phyloP scores from a whole-genome alignment of 495 filamentous ascomycete species.

The Penicillium paxilli region DNA sequence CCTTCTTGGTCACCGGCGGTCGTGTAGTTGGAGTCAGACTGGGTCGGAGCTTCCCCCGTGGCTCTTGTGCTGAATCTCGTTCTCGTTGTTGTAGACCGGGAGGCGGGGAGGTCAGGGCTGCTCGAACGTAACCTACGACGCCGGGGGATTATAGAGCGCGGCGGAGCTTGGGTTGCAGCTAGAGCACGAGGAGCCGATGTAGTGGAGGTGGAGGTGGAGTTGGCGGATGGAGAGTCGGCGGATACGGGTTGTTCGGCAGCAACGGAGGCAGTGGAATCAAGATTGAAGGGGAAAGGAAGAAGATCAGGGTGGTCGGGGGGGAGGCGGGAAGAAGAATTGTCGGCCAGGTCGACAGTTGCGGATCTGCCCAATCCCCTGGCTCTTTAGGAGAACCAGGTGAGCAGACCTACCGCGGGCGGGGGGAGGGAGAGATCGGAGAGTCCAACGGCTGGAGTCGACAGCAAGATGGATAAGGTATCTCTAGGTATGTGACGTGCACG shows the following conservation, averaged over 20 bases:
- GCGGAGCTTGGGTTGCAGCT: not conserved
- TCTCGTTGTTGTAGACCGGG: conserved; percentile 19
- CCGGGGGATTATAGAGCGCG: conserved; percentile 9
- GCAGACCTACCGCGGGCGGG: conserved; percentile 34
- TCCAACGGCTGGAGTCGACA: no score
- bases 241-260: conserved; percentile 15
- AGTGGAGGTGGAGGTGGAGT: conserved; percentile 8
- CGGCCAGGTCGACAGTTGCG: conserved; percentile 63
- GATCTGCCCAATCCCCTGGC: conserved; percentile 50
- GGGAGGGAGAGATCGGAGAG: not conserved
- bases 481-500: no score
- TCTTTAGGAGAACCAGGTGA: conserved; percentile 52
- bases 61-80: conserved; percentile 19
- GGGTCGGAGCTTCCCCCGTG: conserved; percentile 26
- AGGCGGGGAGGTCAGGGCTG: conserved; percentile 23
- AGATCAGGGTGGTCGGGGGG: conserved; percentile 58
- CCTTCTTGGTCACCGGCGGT: conserved; percentile 35
- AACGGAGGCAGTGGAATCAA: conserved; percentile 19
- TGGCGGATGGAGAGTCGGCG: conserved; percentile 8
- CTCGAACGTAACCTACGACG: conserved; percentile 35
- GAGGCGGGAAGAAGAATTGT: conserved; percentile 53
- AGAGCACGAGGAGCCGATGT: not conserved
- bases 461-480: no score
- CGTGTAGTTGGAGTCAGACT: conserved; percentile 22
- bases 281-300: conserved; percentile 40